phyloP scores from a whole-genome alignment of 441 rosid genomes.

The Jatropha multifida region DNA sequence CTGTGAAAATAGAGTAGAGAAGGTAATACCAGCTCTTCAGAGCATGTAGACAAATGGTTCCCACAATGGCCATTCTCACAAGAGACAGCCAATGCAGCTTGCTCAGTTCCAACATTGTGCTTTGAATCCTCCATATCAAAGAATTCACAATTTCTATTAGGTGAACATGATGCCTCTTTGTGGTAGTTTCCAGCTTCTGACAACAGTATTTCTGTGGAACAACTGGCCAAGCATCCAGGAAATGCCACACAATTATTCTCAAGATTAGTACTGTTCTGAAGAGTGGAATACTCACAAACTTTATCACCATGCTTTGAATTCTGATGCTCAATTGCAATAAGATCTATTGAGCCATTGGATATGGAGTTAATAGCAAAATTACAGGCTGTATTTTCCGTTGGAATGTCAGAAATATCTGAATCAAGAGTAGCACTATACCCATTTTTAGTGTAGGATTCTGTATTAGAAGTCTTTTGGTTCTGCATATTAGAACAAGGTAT shows the following conservation, averaged over 20 bases:
- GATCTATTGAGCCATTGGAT: constrained; percentile 38
- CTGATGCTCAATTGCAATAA: constrained; percentile 32
- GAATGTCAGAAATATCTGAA: constrained; percentile 36
- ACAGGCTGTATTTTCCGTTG: constrained; percentile 36
- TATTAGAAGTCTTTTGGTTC: constrained; percentile 32
- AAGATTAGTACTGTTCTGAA: constrained; percentile 32
- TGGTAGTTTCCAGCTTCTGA: constrained; percentile 42
- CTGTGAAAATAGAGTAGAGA: background rate
- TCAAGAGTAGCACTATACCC: constrained; percentile 35
- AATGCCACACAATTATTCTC: constrained; percentile 33
- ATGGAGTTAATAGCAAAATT: constrained; percentile 35
- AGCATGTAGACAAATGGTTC: constrained; percentile 29
- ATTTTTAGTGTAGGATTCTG: constrained; percentile 35
- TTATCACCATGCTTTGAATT: constrained; percentile 34
- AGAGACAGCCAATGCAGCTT: constrained; percentile 38
- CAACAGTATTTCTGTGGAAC: constrained; percentile 41
- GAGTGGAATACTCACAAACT: constrained; percentile 41
- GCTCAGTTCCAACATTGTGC: constrained; percentile 32
- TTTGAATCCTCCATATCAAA: constrained; percentile 33
- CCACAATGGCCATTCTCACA: constrained; percentile 34
- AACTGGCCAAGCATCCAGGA: constrained; percentile 34
- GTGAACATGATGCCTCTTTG: constrained; percentile 28
- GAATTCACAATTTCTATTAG: constrained; percentile 34
- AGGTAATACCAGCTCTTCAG: constrained; percentile 46
- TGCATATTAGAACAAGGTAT: constrained; percentile 36